phyloP scores from a whole-genome alignment of 148 eudicot species.

The Talinum fruticosum region DNA sequence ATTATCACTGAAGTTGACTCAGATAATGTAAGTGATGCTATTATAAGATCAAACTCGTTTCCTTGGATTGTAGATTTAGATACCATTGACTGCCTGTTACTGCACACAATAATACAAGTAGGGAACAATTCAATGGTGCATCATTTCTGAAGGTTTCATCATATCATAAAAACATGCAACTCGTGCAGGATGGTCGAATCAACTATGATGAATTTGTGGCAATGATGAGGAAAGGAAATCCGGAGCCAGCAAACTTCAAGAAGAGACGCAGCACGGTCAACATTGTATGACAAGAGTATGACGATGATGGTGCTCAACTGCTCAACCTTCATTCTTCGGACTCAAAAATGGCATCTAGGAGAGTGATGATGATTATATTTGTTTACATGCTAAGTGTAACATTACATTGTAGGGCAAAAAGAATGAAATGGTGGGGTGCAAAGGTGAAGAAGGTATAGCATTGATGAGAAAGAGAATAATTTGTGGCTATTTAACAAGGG shows the following conservation, averaged over 20 bases:
- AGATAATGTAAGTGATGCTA: slow-evolving; percentile 61
- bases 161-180: neutral
- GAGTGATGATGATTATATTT: neutral
- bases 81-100: neutral
- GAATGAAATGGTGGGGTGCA: neutral
- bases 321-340: neutral
- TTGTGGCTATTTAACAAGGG: neutral
- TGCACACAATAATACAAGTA: neutral
- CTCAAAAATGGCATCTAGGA: neutral
- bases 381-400: neutral
- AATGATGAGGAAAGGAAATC: slow-evolving; percentile 65
- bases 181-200: slow-evolving; percentile 67
- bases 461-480: neutral
- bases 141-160: neutral
- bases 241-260: slow-evolving; percentile 21
- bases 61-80: neutral
- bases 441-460: neutral
- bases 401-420: neutral
- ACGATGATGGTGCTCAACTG: neutral
- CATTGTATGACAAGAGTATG: slow-evolving; percentile 6
- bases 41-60: neutral
- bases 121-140: neutral
- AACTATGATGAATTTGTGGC: slow-evolving; percentile 80
- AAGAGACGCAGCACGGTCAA: slow-evolving; percentile 36
- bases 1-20: slow-evolving; percentile 82